These are phyloP conservation scores for Mediolabrus comicus DNA, from an alignment of 108 stramenopile species.

Conservation along the genomic window DNA sequence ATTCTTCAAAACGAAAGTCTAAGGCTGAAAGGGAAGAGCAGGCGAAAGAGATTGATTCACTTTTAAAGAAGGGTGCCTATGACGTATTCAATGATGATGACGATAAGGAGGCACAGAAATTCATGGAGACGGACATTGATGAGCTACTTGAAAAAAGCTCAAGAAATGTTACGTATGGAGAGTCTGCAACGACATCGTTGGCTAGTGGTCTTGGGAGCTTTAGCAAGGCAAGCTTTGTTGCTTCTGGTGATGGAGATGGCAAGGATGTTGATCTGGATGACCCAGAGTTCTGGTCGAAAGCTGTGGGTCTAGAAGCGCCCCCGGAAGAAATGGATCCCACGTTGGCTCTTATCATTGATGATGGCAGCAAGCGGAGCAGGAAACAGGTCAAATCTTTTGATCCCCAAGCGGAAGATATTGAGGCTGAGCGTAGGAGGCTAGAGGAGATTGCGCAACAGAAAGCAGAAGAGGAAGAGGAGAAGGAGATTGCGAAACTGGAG, in stretches of 20 bases:
- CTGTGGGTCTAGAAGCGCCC: slow-evolving; percentile 76
- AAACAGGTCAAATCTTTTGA: slow-evolving; percentile 84
- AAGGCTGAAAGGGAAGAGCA: slow-evolving; percentile 69
- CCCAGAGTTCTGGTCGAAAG: slow-evolving; percentile 91
- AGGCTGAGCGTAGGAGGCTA: slow-evolving; percentile 65
- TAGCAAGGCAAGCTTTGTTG: slow-evolving; percentile 91
- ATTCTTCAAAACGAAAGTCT: slow-evolving; percentile 50
- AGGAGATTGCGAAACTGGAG: slow-evolving; percentile 61
- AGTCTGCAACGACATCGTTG: slow-evolving; percentile 48
- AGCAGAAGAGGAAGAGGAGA: slow-evolving; percentile 71
- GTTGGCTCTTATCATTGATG: slow-evolving; percentile 73
- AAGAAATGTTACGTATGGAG: slow-evolving; percentile 78
- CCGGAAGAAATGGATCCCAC: slow-evolving; percentile 63
- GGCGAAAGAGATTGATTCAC: slow-evolving; percentile 79
- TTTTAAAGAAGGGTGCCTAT: slow-evolving; percentile 86
- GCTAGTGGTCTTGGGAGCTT: slow-evolving; percentile 81
- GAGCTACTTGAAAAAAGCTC: slow-evolving; percentile 80
- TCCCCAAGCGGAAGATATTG: slow-evolving; percentile 64
- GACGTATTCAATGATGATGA: slow-evolving; percentile 85
- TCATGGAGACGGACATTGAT: slow-evolving; percentile 91
- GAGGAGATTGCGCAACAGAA: slow-evolving; percentile 61
- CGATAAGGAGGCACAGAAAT: slow-evolving; percentile 77
- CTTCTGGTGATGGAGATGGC: slow-evolving; percentile 69
- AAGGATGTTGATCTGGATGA: slow-evolving; percentile 94
- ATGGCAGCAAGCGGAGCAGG: slow-evolving; percentile 70